Percentiles rank a stretch among this genome's conserved stretches.
Conservation (phyloP, 2,329 filamentous ascomycete species). For the Macrophomina pseudophaseolina region DNA sequence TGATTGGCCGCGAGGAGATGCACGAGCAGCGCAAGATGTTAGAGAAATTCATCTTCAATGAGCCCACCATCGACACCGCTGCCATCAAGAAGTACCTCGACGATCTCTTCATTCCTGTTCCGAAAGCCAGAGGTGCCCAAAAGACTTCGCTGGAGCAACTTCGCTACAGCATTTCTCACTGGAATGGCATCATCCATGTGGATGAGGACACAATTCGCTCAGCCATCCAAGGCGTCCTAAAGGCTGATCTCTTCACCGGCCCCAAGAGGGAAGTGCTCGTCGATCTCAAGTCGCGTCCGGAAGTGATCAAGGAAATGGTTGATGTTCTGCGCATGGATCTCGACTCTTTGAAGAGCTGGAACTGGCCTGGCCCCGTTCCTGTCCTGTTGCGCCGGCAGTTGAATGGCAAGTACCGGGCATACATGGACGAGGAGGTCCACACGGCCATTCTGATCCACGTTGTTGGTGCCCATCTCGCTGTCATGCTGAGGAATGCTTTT, state of each 20-base stretch:
- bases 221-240: slow-evolving; percentile 56
- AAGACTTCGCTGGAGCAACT: slow-evolving; percentile 42
- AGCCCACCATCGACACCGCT: slow-evolving; percentile 51
- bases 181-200: slow-evolving; percentile 42
- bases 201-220: slow-evolving; percentile 48
- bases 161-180: slow-evolving; percentile 32
- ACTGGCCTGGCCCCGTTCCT: slow-evolving; percentile 54
- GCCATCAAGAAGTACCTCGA: slow-evolving; percentile 58
- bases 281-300: slow-evolving; percentile 56
- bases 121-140: slow-evolving; percentile 46
- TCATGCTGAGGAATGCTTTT: slow-evolving; percentile 53
- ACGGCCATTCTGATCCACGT: slow-evolving; percentile 62
- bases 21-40: slow-evolving; percentile 52
- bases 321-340: slow-evolving; percentile 65
- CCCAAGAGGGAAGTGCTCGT: slow-evolving; percentile 58
- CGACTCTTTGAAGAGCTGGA: slow-evolving; percentile 57
- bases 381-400: slow-evolving; percentile 59
- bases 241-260: slow-evolving; percentile 57
- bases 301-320: slow-evolving; percentile 58
- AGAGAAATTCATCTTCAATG: slow-evolving; percentile 62
- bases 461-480: slow-evolving; percentile 58
- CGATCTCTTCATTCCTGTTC: slow-evolving; percentile 55
- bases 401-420: slow-evolving; percentile 64
- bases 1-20: slow-evolving; percentile 49
- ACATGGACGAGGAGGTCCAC: slow-evolving; percentile 64